A percentile compares a stretch with the other conserved stretches of the same genome.
These are phyloP conservation scores for Turnera subulata DNA, from an alignment of 345 rosid species.

Conservation along the genomic window DNA sequence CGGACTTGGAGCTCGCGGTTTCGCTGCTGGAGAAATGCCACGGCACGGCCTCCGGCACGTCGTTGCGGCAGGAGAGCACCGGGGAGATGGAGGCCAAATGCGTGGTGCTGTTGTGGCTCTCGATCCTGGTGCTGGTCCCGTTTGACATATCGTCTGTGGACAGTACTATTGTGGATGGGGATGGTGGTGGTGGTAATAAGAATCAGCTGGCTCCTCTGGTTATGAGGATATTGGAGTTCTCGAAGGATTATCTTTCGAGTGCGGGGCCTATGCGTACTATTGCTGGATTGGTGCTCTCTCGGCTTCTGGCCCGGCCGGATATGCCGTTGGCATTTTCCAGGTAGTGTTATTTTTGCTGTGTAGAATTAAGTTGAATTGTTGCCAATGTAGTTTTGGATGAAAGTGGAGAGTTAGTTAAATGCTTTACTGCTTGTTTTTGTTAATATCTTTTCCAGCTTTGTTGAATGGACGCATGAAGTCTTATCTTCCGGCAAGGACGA, in stretches of 20 bases:
- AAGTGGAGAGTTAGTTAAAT: not conserved
- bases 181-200: constrained; percentile 31
- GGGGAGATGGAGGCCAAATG: constrained; percentile 98
- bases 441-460: constrained; percentile 52
- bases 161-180: constrained; percentile 51
- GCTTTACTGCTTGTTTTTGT: too few species aligned
- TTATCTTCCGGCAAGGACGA: constrained; percentile 58
- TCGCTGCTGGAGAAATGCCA: constrained; percentile 83
- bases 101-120: constrained; percentile 87
- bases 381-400: not conserved
- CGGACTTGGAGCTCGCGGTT: constrained; percentile 88
- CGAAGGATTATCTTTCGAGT: constrained; percentile 79
- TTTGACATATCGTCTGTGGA: constrained; percentile 92
- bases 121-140: constrained; percentile 83
- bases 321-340: constrained; percentile 78
- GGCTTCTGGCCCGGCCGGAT: constrained; percentile 89
- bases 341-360: constrained; percentile 27
- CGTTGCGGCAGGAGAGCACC: constrained; percentile 82
- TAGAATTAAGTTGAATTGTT: not conserved
- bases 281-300: constrained; percentile 76
- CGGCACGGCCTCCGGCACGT: constrained; percentile 43
- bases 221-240: constrained; percentile 62
- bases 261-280: constrained; percentile 96
- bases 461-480: constrained; percentile 81
- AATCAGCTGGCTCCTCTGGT: constrained; percentile 69